These are phyloP conservation scores for Xylariaceae sp. DNA, from an alignment of 2,329 filamentous ascomycete genomes.

Conservation along the genomic window DNA sequence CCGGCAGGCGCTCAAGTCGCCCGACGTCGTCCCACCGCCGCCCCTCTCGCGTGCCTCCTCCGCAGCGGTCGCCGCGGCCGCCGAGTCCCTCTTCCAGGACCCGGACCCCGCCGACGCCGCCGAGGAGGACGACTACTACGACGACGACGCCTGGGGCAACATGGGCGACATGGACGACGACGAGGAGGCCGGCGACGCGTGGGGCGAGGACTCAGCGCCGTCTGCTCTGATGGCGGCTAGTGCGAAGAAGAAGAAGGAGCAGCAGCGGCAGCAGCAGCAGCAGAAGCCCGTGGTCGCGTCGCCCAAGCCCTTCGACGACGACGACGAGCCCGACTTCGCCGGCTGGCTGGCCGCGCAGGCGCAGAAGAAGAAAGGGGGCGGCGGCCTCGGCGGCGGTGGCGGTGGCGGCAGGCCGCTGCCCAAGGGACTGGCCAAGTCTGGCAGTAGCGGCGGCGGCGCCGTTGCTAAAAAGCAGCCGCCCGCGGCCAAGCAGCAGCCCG, in stretches of 20 bases:
- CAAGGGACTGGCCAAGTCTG: slow-evolving; percentile 69
- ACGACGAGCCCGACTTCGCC: slow-evolving; percentile 88
- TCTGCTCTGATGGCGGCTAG: slow-evolving; percentile 9
- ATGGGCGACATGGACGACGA: slow-evolving; percentile 37
- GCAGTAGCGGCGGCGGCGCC: slow-evolving; percentile 24
- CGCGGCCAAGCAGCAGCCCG: slow-evolving; percentile 36
- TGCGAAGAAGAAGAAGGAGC: too few species aligned
- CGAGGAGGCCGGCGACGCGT: slow-evolving; percentile 26
- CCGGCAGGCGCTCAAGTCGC: slow-evolving; percentile 51
- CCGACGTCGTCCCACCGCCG: slow-evolving; percentile 35
- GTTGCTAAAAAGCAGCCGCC: slow-evolving; percentile 33
- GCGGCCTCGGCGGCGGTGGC: too few species aligned
- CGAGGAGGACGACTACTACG: slow-evolving; percentile 42
- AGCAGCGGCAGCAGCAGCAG: slow-evolving; percentile 11
- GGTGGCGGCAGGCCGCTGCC: slow-evolving; percentile 57
- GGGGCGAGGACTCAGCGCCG: slow-evolving; percentile 1
- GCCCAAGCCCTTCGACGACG: slow-evolving; percentile 62
- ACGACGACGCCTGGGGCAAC: slow-evolving; percentile 69
- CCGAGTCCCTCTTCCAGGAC: slow-evolving; percentile 29
- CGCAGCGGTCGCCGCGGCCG: slow-evolving; percentile 34
- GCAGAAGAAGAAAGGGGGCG: slow-evolving; percentile 48
- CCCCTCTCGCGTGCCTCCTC: slow-evolving; percentile 34
- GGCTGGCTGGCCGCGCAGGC: slow-evolving; percentile 88
- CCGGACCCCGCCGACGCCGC: slow-evolving; percentile 38
- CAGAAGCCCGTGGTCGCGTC: slow-evolving; percentile 25